Evolutionary conservation across 2,329 filamentous ascomycete genomes (phyloP).

Genomic region (Davidsoniella eucalypti): DNA sequence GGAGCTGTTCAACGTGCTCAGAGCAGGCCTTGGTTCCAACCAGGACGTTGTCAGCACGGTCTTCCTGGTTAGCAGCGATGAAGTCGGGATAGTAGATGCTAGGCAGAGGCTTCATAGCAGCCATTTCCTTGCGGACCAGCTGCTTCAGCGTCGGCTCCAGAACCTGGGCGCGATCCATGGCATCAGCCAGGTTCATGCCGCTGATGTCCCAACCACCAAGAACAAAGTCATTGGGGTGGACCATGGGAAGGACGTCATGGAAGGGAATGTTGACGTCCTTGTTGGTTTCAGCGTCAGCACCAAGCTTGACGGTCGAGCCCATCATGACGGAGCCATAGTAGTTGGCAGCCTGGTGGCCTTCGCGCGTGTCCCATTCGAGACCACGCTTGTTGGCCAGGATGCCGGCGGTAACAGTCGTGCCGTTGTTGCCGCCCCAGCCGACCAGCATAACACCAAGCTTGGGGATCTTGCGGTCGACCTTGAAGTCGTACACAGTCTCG

Average conservation of each 20-base stretch:
- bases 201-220: constrained; percentile 98
- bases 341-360: constrained; percentile 71
- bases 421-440: constrained; percentile 96
- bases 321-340: constrained; percentile 98
- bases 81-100: constrained; percentile 99
- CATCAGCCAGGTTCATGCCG: constrained; percentile 67
- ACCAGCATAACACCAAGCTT: constrained; percentile 96
- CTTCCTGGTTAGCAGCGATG: constrained; percentile 96
- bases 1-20: constrained; percentile 84
- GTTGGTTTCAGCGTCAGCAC: constrained; percentile 65
- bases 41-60: constrained; percentile 81
- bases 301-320: constrained; percentile 93
- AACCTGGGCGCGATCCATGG: constrained; percentile 92
- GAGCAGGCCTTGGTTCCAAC: constrained; percentile 67
- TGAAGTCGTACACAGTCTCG: constrained; percentile 91
- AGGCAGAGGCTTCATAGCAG: constrained; percentile 70
- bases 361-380: constrained; percentile 83
- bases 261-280: constrained; percentile 94
- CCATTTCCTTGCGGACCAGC: constrained; percentile 85
- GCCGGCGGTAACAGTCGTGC: constrained; percentile 88
- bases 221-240: constrained; percentile 88
- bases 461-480: constrained; percentile 83
- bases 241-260: constrained; percentile 86
- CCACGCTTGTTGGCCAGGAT: constrained; percentile 87
- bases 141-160: constrained; percentile 89